Evolutionary conservation across 352 stramenopile species (phyloP).

Genomic region (Globisporangium recalcitrans): DNA sequence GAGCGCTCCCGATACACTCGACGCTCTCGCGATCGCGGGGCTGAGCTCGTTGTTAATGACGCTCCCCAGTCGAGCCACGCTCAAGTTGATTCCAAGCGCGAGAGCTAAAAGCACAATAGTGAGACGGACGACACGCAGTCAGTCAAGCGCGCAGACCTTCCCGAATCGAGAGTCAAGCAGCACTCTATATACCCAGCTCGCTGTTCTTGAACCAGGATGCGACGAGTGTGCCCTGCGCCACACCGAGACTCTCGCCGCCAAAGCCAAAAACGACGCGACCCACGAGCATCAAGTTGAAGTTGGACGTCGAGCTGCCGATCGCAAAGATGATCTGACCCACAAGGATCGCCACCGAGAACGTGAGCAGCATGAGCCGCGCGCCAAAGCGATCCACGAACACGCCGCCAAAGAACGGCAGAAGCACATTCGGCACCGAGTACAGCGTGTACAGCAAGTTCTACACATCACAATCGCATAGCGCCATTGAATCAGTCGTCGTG

Average conservation of each 20-base stretch:
- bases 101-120: constrained; percentile 46
- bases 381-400: constrained; percentile 89
- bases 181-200: constrained; percentile 50
- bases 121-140: neutral
- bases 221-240: constrained; percentile 88
- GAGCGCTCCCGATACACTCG: constrained; percentile 66
- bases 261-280: constrained; percentile 91
- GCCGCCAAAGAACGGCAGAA: constrained; percentile 91
- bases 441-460: constrained; percentile 93
- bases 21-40: constrained; percentile 63
- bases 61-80: constrained; percentile 83
- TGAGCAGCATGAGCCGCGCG: constrained; percentile 72
- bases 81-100: constrained; percentile 90
- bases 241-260: constrained; percentile 88
- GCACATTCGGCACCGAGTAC: constrained; percentile 91
- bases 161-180: neutral
- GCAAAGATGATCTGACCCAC: constrained; percentile 87
- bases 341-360: constrained; percentile 84
- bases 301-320: constrained; percentile 70
- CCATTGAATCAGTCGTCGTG: constrained; percentile 1
- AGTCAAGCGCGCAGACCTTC: neutral
- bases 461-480: neutral
- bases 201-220: constrained; percentile 92
- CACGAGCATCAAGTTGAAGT: constrained; percentile 77
- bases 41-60: constrained; percentile 92